Base-by-base conservation (phyloP, 768 basidiomycete species). In the Termitomyces heimii region DNA sequence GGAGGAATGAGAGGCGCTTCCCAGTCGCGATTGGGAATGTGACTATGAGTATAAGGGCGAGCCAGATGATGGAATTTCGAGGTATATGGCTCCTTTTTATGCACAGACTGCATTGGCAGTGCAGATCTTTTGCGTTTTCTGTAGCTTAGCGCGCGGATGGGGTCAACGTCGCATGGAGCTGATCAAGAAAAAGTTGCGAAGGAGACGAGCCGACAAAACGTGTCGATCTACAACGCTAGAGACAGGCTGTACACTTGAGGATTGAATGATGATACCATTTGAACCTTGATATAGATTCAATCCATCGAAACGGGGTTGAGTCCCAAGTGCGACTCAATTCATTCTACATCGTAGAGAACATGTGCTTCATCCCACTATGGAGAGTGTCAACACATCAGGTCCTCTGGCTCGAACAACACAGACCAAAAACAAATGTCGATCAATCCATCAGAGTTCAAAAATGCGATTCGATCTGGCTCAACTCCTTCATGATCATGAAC, bases 81-180 rank as follows among this genome's bases (percentile, higher is more conserved):
- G 69, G 67, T 56, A 43, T 56, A 53, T 54, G 68, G 60, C 67
- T 82, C 79, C 62, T 75, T 71, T 78, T 83, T 80, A 77, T 28
- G 29, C 22, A 28, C 9, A 5, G 9, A n/a, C 20, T 9, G 65
- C 59, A 63, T 61, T 66, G 75, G 80, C 79, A 69, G 79, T 81
- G 80, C 75, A 72, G 63, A 73, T 64, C 60, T 53, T n/a, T n/a
- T 60, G 47, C 37, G 58, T 55, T 60, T 31, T 37, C 22, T 55
- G 63, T 64, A 64, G 57, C 60, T 61, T 50, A 49, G 61, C 58
- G 58, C 59, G 60, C 65, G 66, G 64, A 68, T 71, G 63, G 37
- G 55, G 62, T 67, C 60, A 54, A 34, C 59, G 24, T 37, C 60
- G 59, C 62, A 54, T 57, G 56, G 45, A 55, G 55, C 63, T 50